These are phyloP conservation scores for Ophiostoma sp. DNA, from an alignment of 2,329 filamentous ascomycete genomes.

Conservation along the genomic window DNA sequence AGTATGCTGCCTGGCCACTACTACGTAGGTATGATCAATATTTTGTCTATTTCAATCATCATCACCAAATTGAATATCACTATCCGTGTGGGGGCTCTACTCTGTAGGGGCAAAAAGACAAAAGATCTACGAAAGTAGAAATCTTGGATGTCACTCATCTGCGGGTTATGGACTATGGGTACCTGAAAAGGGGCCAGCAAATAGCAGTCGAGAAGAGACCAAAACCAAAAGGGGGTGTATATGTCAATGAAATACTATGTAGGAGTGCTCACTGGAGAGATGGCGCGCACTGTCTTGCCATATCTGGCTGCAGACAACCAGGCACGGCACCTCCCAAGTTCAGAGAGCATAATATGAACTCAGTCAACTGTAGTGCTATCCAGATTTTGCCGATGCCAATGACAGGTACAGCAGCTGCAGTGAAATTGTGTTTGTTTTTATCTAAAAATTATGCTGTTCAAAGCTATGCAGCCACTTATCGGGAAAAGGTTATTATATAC, in stretches of 20 bases:
- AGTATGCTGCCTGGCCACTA: neutral
- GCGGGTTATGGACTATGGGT: neutral
- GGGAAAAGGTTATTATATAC: neutral
- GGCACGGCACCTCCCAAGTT: neutral
- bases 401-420: neutral
- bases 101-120: neutral
- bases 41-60: too few species aligned
- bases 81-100: neutral
- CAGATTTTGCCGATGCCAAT: neutral
- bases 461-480: neutral
- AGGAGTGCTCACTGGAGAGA: neutral
- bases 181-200: constrained; percentile 7
- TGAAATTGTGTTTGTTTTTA: neutral
- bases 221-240: neutral
- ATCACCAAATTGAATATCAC: neutral
- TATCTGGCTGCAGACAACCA: neutral
- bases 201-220: neutral
- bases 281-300: neutral
- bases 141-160: neutral
- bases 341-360: neutral
- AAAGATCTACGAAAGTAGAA: neutral
- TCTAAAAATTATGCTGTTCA: neutral
- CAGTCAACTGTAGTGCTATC: neutral
- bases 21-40: neutral
- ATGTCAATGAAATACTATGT: neutral